A percentile compares a stretch with the other conserved stretches of the same genome.
Evolutionary conservation across 129 eudicot genomes (phyloP).

Genomic region (Centaurea solstitialis): DNA sequence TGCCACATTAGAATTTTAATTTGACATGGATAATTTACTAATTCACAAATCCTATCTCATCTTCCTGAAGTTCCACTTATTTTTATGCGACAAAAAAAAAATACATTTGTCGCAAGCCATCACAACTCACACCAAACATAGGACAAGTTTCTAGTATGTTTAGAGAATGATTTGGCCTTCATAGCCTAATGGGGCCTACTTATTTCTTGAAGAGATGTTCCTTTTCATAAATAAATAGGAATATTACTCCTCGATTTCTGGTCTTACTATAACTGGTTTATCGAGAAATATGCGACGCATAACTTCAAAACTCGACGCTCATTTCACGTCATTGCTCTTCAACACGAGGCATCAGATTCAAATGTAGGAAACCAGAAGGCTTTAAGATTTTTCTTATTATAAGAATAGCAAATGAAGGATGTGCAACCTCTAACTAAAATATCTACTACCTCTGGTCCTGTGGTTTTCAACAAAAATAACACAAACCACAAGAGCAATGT

Average conservation of each 20-base stretch:
- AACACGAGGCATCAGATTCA: background rate
- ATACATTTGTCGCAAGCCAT: background rate
- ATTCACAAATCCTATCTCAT: background rate
- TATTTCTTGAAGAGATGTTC: too few relatives aligned
- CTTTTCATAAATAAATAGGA: too few relatives aligned
- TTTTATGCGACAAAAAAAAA: too few relatives aligned
- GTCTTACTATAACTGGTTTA: too few relatives aligned
- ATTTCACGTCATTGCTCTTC: background rate
- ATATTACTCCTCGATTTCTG: too few relatives aligned
- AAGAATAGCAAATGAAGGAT: slow-evolving; percentile 12
- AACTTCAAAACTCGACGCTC: too few relatives aligned
- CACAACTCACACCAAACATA: background rate
- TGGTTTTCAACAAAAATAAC: slow-evolving; percentile 80
- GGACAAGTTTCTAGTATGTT: background rate
- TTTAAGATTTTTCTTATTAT: slow-evolving; percentile 12
- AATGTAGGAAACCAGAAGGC: background rate
- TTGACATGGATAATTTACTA: background rate
- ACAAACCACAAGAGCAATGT: slow-evolving; percentile 60
- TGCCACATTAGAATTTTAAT: background rate
- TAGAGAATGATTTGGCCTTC: too few relatives aligned
- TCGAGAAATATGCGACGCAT: too few relatives aligned
- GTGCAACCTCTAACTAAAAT: slow-evolving; percentile 28
- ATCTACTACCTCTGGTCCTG: slow-evolving; percentile 52
- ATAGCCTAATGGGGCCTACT: too few relatives aligned
- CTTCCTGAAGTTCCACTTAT: background rate